Evolutionary conservation across 768 basidiomycete genomes (phyloP).

Genomic region (Russula vinacea): DNA sequence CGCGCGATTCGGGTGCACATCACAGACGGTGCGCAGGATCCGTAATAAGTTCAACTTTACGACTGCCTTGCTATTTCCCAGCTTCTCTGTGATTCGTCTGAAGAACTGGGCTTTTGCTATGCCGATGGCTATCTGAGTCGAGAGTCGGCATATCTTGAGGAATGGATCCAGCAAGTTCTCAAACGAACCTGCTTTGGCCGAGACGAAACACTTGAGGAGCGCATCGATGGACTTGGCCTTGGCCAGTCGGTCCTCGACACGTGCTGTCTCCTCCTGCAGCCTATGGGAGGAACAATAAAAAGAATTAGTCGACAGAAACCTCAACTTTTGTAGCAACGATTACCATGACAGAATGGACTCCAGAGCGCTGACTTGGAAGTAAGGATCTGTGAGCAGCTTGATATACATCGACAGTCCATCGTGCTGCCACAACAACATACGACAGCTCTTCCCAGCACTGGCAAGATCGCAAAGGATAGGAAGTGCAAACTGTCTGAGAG

Average conservation of each 20-base stretch:
- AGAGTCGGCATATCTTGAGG: constrained; percentile 86
- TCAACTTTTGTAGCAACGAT: constrained; percentile 30
- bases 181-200: constrained; percentile 84
- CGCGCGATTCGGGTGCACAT: constrained; percentile 82
- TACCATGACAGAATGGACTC: constrained; percentile 91
- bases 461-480: constrained; percentile 97
- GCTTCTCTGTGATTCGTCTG: constrained; percentile 79
- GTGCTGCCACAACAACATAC: constrained; percentile 88
- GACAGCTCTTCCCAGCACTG: constrained; percentile 89
- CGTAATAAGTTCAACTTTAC: constrained; percentile 87
- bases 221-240: constrained; percentile 62
- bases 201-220: constrained; percentile 75
- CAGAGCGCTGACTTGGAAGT: constrained; percentile 88
- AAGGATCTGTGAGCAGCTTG: constrained; percentile 74
- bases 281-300: constrained; percentile 40
- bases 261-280: constrained; percentile 92
- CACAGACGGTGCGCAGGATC: constrained; percentile 80
- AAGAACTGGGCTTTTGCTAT: constrained; percentile 84
- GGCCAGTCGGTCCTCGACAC: constrained; percentile 85
- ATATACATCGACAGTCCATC: constrained; percentile 83
- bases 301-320: neutral
- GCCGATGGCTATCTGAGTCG: constrained; percentile 65
- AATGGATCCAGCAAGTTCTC: constrained; percentile 91
- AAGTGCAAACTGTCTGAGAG: constrained; percentile 93
- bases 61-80: constrained; percentile 76